Base-by-base conservation (phyloP, 2,329 filamentous ascomycete genomes). In the Trichoderma breve region DNA sequence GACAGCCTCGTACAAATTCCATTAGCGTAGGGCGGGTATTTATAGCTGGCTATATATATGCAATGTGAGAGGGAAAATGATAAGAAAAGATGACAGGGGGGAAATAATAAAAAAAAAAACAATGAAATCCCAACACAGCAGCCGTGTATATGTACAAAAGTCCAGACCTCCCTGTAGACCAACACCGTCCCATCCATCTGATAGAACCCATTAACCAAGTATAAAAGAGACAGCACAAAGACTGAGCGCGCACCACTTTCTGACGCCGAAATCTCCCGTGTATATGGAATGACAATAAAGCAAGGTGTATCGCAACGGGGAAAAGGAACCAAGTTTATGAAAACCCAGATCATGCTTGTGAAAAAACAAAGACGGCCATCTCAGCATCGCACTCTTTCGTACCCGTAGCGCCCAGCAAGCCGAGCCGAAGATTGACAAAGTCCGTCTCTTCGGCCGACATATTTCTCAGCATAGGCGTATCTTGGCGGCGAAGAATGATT, bases 1-100 rank as follows among this genome's bases (percentile, higher is more conserved):
- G 55, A 32, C 61, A 30, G 26, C 61, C 69, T 57, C 47, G 34
- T 24, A 11, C 47, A 43, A 67, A 55, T 68, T 39, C 39, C 65
- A 68, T 68, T 51, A 47, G n/a, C 34, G 32, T n/a, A 34, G 36
- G 24, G 18, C 55, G 55, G 65, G 65, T 68, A 68, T 68, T 58
- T 68, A 39, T 68, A 68, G 55, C 65, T 60, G 34, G 55, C 36
- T 60, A 47, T 68, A 60, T 66, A 66, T 68, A 34, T 65, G 65
- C 57, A 21, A 34, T 24, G 36, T 36, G 6, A 11, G 47, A 55
- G 21, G 39, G 26, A 24, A n/a, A 26, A 58, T 21, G 6, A 4
- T 3, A 57, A 30, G 11, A 28, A 36, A 43, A 43, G 39, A 43
- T 43, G 39, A 43, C 39, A 43, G 4, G 18, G 21, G 39, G n/a